phyloP scores from a whole-genome alignment of 1,284 basidiomycete genomes.

The Apiotrichum montevideense region DNA sequence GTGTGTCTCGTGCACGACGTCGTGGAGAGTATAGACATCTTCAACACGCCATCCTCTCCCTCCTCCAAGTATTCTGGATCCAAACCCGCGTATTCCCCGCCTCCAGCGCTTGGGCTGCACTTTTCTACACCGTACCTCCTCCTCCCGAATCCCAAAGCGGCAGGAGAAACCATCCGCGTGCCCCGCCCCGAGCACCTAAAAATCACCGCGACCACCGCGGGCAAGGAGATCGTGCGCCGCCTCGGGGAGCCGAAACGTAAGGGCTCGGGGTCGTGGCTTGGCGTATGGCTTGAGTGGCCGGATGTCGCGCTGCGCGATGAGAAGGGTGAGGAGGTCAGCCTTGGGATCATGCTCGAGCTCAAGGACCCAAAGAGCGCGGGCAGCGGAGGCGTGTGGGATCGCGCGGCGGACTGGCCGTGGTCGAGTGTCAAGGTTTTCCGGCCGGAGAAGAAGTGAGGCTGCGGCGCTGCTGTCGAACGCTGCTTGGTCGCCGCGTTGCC shows the following conservation, averaged over 20 bases:
- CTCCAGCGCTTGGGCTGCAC: conserved; percentile 53
- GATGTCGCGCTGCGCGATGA: conserved; percentile 42
- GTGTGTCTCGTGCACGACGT: conserved; percentile 55
- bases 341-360: conserved; percentile 41
- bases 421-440: conserved; percentile 37
- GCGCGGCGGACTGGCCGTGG: conserved; percentile 42
- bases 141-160: conserved; percentile 32
- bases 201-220: conserved; percentile 55
- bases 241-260: conserved; percentile 80
- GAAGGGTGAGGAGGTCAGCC: conserved; percentile 5
- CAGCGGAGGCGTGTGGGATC: conserved; percentile 42
- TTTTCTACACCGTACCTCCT: conserved; percentile 49
- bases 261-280: conserved; percentile 80
- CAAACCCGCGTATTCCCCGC: conserved; percentile 10
- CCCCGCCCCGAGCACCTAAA: conserved; percentile 48
- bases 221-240: conserved; percentile 64
- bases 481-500: no score
- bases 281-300: conserved; percentile 88
- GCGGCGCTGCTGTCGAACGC: no score
- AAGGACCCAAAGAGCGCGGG: conserved; percentile 32
- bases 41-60: conserved; percentile 51
- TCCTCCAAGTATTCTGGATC: not conserved
- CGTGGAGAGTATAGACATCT: conserved; percentile 71
- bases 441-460: not conserved
- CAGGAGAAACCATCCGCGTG: conserved; percentile 13